Base-by-base conservation (phyloP, 495 filamentous ascomycete species). In the Talaromyces wortmannii region DNA sequence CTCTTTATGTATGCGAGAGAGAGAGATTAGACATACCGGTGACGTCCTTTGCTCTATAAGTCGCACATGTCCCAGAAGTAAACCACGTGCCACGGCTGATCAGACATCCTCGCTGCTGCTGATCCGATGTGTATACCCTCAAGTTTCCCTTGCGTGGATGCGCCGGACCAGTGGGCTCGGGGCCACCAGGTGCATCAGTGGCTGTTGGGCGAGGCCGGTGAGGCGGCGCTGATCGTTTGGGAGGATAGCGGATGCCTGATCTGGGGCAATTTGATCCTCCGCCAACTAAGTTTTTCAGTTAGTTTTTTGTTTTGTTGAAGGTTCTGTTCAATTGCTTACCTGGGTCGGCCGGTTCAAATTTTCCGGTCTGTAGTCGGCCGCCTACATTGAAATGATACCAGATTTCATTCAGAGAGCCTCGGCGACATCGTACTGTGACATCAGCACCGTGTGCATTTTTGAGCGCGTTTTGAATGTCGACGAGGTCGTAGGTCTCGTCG, bases 331-430 rank as follows among this genome's bases (percentile, higher is more conserved):
- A 18, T 29, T 15, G 59, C 67, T n/a, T 62, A 81, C 81, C 82
- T 62, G 83, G 83, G 13, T 75, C 55, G 0, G 82, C 72, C 16
- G 88, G 73, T 16, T 91, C 78, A 62, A 95, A 95, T 50, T 82
- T 70, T 23, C 90, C 91, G 6, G 78, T 85, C 63, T 90, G 87
- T 42, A 95, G 67, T 55, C 80, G 84, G 31, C 91, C 91, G 50
- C 80, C 79, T 10, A 95, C 82, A 59, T 92, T 86, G 73, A 86
- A 95, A 57, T 84, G 82, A 63, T 95, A 95, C 87, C 89, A 94
- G 18, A 89, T 82, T 70, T 95, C 86, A 61, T 91, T 85, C 29
- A 96, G 69, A 7, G 74, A 64, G 17, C 75, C 74, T 10, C 67
- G 65, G 0, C 63, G 66, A 68, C 91, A 96, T 46, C 84, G 81